Base-by-base conservation (phyloP, 2,329 filamentous ascomycete genomes). In the Zasmidium citrigriseum region DNA sequence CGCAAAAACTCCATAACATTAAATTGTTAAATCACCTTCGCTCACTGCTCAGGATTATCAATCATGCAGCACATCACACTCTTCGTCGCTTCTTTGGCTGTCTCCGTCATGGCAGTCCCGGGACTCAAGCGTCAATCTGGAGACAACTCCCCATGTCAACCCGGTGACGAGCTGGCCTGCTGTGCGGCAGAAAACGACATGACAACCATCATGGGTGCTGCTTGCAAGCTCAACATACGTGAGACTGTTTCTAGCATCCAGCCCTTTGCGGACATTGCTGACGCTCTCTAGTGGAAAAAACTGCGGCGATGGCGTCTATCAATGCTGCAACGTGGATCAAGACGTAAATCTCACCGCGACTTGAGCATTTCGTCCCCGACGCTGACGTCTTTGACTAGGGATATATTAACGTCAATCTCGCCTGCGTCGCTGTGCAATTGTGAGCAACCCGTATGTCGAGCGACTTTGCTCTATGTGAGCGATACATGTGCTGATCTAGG, bases 81-180 rank as follows among this genome's bases (percentile, higher is more conserved):
- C 34, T n/a, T 41, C 16, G 14, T 41, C 18, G 34, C 34, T n/a
- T 41, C 34, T n/a, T n/a, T 41, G 4, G 34, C 16, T 16, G 34
- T n/a, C 7, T 41, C 34, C 14, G 18, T n/a, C 12, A n/a, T 41
- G 7, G 34, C 34, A n/a, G 34, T 41, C 14, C 34, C 34, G 18
- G 34, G 34, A 4, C 34, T 41, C 5, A 41, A 41, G 34, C 7
- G 34, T 4, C 34, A 41, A 16, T 41, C 34, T 41, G 34, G 34
- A 4, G 34, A 41, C 34, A 16, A 7, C 34, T 41, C 34, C 4
- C 45, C 47, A 10, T 50, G 47, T n/a, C 22, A 50, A 20, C 47
- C 47, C 14, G 47, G 47, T 14, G 47, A 50, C 47, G 47, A 50
- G 22, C 47, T 50, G 4, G 47, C 47, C 22, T 50, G 47, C 47